Conservation (phyloP, 768 basidiomycete species). For the Chiua virens region DNA sequence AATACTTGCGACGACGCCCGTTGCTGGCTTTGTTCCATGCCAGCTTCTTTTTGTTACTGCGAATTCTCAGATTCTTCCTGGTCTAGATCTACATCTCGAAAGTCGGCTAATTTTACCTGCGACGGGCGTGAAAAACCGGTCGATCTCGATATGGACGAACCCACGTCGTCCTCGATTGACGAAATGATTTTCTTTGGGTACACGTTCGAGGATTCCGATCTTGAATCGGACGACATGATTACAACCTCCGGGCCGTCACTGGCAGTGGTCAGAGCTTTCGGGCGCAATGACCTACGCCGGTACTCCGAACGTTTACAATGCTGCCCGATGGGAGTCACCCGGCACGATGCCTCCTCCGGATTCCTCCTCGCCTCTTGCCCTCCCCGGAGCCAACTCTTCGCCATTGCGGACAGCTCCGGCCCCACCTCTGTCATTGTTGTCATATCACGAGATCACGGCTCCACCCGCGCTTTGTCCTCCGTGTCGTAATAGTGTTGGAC, state of each 20-base stretch:
- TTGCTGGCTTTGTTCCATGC: slow-evolving; percentile 8
- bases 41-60: slow-evolving; percentile 2
- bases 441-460: not conserved
- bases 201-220: not conserved
- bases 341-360: slow-evolving; percentile 13
- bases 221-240: not conserved
- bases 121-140: not conserved
- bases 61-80: slow-evolving; percentile 4
- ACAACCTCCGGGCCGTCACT: not conserved
- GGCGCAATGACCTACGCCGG: not conserved
- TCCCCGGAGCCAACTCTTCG: not conserved
- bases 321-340: slow-evolving; percentile 5
- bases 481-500: not conserved
- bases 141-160: not conserved
- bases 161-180: not conserved
- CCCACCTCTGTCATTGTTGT: not conserved
- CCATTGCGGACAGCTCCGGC: not conserved
- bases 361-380: slow-evolving; percentile 20
- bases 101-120: not conserved
- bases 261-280: slow-evolving; percentile 1
- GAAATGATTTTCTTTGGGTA: not conserved
- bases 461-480: not conserved
- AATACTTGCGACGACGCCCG: not conserved
- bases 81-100: slow-evolving; percentile 1
- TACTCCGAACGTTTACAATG: slow-evolving; percentile 8